Base-by-base conservation (phyloP, 2,329 filamentous ascomycete species). In the Aspergillus clavatus region DNA sequence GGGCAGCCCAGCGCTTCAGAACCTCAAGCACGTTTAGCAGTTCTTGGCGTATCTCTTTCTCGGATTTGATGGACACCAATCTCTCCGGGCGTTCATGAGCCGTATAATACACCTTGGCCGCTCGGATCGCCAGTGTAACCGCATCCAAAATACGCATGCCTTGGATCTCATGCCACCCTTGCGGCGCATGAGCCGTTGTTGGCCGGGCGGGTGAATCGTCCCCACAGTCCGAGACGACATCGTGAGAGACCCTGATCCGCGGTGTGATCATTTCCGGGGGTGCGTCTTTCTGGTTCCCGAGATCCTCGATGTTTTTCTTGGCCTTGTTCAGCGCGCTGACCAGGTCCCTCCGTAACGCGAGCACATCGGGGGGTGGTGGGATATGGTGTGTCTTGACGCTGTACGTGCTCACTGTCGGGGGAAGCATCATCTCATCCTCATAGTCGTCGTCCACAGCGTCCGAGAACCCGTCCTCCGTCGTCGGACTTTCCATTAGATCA, bases 361-460 rank as follows among this genome's bases (percentile, higher is more conserved):
- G 75, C 52, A 91, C 81, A 47, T 93, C 86, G 7, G 93, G 93
- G 29, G 90, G 88, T 40, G 86, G 91, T 8, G 88, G 82, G 18
- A 95, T 78, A 46, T 84, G 83, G 58, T 89, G 87, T 48, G 88
- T 84, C 56, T 86, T 84, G 60, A 89, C 83, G 54, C 87, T 89
- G 68, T 97, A 98, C 3, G 93, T 98, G 76, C 90, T 96, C 31
- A 91, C 89, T 0, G 93, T 98, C 0, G 93, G 93, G n/a, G 93
- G 91, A 3, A 96, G 81, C 82, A 98, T 91, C 49, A 84, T 79
- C 23, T 82, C 79, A 47, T 89, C 86, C 7, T 73, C 72, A 19
- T 74, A 71, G n/a, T 77, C 74, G 16, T 72, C 76, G 22, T 76
- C 76, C 2, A 69, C 65, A 8, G 72, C 56, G 6, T 70, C 70